Conservation (phyloP, 1,139 yeast genomes). For the Candida tetrigidarum region DNA sequence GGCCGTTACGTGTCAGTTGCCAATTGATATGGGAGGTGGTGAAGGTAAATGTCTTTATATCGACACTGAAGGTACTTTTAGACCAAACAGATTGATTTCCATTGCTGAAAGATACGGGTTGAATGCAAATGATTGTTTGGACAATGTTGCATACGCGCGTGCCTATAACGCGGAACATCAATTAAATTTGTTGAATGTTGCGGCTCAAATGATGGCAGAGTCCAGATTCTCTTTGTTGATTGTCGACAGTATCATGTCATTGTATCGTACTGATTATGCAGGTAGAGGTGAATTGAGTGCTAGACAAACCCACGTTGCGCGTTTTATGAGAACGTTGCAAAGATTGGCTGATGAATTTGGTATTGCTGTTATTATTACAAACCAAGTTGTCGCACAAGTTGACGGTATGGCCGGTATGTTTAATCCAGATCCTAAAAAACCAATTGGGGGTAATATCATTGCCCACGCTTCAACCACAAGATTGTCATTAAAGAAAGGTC, state of each 20-base stretch:
- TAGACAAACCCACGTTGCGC: conserved; percentile 93
- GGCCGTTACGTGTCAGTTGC: conserved; percentile 96
- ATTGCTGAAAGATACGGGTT: conserved; percentile 93
- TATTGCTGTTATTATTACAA: conserved; percentile 96
- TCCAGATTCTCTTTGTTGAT: conserved; percentile 80
- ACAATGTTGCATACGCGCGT: conserved; percentile 96
- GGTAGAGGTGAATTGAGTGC: conserved; percentile 98
- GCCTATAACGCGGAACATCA: conserved; percentile 99
- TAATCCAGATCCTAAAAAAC: conserved; percentile 98
- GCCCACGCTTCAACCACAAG: conserved; percentile 98
- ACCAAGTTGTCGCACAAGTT: conserved; percentile 98
- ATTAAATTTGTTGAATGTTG: conserved; percentile 80
- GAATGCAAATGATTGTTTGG: conserved; percentile 93
- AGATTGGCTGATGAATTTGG: conserved; percentile 98
- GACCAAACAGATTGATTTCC: conserved; percentile 88
- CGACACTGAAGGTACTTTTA: conserved; percentile 96
- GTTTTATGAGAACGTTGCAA: conserved; percentile 88
- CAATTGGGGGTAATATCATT: conserved; percentile 97
- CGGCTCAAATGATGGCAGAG: conserved; percentile 97
- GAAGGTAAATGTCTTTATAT: conserved; percentile 97
- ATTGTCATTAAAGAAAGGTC: conserved; percentile 85
- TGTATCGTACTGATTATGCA: conserved; percentile 91
- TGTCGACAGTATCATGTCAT: conserved; percentile 96
- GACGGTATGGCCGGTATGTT: conserved; percentile 86
- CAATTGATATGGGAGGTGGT: conserved; percentile 98